Evolutionary conservation across 768 basidiomycete genomes (phyloP).

Genomic region (Leccinum uliginosum): DNA sequence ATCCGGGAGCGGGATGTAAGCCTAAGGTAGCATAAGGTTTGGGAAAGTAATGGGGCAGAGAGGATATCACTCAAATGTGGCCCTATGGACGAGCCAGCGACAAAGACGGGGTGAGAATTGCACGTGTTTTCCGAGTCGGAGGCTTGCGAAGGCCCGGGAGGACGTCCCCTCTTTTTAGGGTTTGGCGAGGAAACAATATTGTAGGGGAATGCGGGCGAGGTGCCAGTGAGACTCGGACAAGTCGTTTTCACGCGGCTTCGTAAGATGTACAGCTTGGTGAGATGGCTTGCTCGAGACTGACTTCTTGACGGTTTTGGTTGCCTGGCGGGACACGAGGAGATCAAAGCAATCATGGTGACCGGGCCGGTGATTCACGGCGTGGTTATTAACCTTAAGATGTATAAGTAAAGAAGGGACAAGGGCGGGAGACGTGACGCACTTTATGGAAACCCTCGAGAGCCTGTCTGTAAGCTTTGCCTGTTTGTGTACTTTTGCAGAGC

Average conservation of each 20-base stretch:
- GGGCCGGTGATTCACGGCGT: conserved; percentile 61
- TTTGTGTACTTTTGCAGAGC: conserved; percentile 33
- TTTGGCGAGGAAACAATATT: conserved; percentile 23
- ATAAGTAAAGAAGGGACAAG: conserved; percentile 2
- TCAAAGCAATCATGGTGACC: conserved; percentile 64
- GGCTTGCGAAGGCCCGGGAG: conserved; percentile 23
- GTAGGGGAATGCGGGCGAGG: not conserved
- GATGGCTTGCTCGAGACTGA: conserved; percentile 14
- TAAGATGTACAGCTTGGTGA: conserved; percentile 9
- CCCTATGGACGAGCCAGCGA: conserved; percentile 25
- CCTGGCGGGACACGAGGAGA: conserved; percentile 23
- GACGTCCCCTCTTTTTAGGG: conserved; percentile 17
- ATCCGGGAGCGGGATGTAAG: conserved; percentile 53
- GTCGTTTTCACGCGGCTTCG: conserved; percentile 36
- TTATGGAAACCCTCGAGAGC: conserved; percentile 66
- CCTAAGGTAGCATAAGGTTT: conserved; percentile 56
- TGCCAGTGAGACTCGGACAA: conserved; percentile 8
- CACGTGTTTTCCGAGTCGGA: conserved; percentile 20
- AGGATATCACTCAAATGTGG: conserved; percentile 54
- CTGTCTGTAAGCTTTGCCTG: conserved; percentile 52
- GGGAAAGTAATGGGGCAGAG: conserved; percentile 41
- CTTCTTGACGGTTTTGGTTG: conserved; percentile 30
- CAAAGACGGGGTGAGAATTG: conserved; percentile 16
- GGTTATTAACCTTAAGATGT: conserved; percentile 36
- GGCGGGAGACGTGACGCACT: conserved; percentile 35